phyloP scores from a whole-genome alignment of 2,329 filamentous ascomycete species.

The Anisogramma anomala region DNA sequence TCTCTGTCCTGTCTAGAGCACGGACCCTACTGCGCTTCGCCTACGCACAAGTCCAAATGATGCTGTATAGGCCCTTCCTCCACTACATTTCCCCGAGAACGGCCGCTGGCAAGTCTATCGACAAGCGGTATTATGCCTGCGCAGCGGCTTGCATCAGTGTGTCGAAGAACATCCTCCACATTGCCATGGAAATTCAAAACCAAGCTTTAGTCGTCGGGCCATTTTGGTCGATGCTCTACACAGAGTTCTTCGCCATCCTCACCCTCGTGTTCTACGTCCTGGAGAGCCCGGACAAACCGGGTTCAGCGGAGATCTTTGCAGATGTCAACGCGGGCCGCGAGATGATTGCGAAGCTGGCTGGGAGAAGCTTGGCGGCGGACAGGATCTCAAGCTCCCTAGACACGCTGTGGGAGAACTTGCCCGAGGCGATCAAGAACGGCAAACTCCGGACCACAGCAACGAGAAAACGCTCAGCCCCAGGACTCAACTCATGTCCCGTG shows the following conservation, averaged over 20 bases:
- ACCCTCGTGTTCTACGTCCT: slow-evolving; percentile 70
- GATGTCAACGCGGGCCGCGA: slow-evolving; percentile 79
- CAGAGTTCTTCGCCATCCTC: slow-evolving; percentile 70
- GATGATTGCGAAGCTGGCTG: slow-evolving; percentile 66
- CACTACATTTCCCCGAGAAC: slow-evolving; percentile 65
- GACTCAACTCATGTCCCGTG: slow-evolving; percentile 25
- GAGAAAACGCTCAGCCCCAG: slow-evolving; percentile 47
- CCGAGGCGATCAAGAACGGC: slow-evolving; percentile 53
- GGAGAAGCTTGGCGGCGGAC: slow-evolving; percentile 80
- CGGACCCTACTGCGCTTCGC: slow-evolving; percentile 67
- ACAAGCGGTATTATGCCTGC: slow-evolving; percentile 69
- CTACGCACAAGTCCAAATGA: slow-evolving; percentile 74
- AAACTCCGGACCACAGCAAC: slow-evolving; percentile 29
- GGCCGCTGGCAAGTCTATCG: slow-evolving; percentile 45
- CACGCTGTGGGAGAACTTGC: slow-evolving; percentile 71
- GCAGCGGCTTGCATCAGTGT: slow-evolving; percentile 51
- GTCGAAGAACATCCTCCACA: slow-evolving; percentile 64
- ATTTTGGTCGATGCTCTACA: slow-evolving; percentile 81
- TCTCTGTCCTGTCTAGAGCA: slow-evolving; percentile 29
- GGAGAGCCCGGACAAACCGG: slow-evolving; percentile 66
- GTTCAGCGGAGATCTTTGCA: slow-evolving; percentile 66
- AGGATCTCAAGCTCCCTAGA: slow-evolving; percentile 67
- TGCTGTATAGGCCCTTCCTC: slow-evolving; percentile 71
- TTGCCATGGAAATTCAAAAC: slow-evolving; percentile 66
- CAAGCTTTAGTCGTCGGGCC: slow-evolving; percentile 65